A percentile compares a stretch with the other conserved stretches of the same genome.
Conservation (phyloP, 2,329 filamentous ascomycete genomes). For the Ophiostoma novo-ulmi region DNA sequence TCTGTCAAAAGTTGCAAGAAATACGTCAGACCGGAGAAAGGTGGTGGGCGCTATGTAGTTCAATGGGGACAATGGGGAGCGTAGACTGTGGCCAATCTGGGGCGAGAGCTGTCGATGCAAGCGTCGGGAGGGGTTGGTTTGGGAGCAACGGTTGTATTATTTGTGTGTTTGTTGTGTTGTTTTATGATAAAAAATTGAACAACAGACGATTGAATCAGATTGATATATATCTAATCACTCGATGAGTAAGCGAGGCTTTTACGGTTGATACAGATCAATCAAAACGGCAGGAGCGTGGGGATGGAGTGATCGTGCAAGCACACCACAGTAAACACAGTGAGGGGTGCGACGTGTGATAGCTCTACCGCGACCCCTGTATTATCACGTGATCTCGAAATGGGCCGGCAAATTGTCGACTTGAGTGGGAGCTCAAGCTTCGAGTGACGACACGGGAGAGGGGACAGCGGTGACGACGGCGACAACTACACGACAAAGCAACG, state of each 20-base stretch:
- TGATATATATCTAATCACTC: neutral
- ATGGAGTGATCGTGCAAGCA: neutral
- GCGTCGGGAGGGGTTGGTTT: slow-evolving; percentile 9
- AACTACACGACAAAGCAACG: neutral
- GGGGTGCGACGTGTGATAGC: neutral
- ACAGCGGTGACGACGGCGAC: slow-evolving; percentile 13
- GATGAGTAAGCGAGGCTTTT: neutral
- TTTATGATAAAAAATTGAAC: neutral
- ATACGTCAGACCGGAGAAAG: neutral
- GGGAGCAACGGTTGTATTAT: neutral
- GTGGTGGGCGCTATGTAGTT: slow-evolving; percentile 7
- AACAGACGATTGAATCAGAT: neutral
- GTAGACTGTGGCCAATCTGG: slow-evolving; percentile 17
- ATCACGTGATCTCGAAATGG: slow-evolving; percentile 7
- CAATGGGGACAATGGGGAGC: slow-evolving; percentile 14
- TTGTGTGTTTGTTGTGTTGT: neutral
- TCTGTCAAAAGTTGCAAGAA: neutral
- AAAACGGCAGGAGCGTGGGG: neutral
- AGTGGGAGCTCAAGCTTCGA: slow-evolving; percentile 6
- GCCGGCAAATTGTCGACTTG: neutral
- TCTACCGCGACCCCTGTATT: neutral
- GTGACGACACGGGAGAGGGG: neutral
- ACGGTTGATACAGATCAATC: neutral
- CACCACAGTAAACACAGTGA: neutral
- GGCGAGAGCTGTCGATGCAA: slow-evolving; percentile 11